A percentile compares a stretch with the other conserved stretches of the same genome.
Conservation (phyloP, 169 alveolate species). For the Plasmodium fragile region DNA sequence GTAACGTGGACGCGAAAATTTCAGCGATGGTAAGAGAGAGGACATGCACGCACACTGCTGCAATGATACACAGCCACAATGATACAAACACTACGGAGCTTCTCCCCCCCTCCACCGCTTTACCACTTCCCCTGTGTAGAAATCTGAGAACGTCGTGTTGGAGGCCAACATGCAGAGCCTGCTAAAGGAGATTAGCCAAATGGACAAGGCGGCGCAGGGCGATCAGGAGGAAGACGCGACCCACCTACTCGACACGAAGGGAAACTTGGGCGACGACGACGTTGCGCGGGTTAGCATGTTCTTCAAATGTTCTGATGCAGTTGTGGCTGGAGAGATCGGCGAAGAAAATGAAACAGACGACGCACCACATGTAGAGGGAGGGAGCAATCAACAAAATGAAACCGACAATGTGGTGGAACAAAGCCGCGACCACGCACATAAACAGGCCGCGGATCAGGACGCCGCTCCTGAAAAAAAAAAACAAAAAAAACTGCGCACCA, state of each 20-base stretch:
- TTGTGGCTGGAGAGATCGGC: too few relatives aligned
- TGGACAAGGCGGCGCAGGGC: background rate
- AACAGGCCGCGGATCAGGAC: background rate
- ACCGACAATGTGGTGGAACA: background rate
- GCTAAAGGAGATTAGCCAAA: constrained; percentile 23
- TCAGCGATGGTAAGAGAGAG: constrained; percentile 18
- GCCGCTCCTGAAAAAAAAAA: background rate
- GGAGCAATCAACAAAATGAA: background rate
- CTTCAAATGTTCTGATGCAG: background rate
- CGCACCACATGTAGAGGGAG: background rate
- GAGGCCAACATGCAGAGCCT: constrained; percentile 40
- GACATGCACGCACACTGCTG: background rate
- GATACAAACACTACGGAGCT: background rate
- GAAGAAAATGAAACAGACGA: too few relatives aligned
- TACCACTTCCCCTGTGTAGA: background rate
- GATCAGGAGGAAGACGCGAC: background rate
- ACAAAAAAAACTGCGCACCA: constrained; percentile 1
- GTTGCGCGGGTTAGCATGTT: background rate
- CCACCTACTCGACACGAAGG: background rate
- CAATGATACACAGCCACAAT: too few relatives aligned
- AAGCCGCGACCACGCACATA: background rate
- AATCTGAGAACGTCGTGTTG: constrained; percentile 43
- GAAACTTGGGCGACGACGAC: background rate
- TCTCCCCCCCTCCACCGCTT: background rate
- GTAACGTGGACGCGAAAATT: constrained; percentile 18